Evolutionary conservation across 2,329 filamentous ascomycete species (phyloP).

Genomic region (Curvularia lunata): DNA sequence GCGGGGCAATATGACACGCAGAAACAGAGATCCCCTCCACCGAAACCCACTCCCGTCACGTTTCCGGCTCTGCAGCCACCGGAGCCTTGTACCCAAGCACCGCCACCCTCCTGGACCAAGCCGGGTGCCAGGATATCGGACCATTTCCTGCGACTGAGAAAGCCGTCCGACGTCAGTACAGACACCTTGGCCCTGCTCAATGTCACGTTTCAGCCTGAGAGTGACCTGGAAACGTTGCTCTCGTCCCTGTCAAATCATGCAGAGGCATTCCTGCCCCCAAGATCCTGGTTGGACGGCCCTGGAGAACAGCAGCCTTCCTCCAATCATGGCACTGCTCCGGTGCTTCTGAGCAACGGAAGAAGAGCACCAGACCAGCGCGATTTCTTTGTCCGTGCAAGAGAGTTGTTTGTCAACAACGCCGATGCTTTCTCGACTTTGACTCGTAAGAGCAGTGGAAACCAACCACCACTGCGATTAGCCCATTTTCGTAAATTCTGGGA

Average conservation of each 20-base stretch:
- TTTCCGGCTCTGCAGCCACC: conserved; percentile 58
- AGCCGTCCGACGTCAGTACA: conserved; percentile 50
- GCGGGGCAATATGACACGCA: conserved; percentile 49
- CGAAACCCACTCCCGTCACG: conserved; percentile 57
- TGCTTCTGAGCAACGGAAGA: conserved; percentile 56
- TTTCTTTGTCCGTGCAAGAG: conserved; percentile 57
- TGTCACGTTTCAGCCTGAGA: conserved; percentile 47
- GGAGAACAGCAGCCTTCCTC: conserved; percentile 38
- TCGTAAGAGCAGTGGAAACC: conserved; percentile 55
- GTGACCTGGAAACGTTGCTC: conserved; percentile 51
- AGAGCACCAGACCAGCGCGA: conserved; percentile 56
- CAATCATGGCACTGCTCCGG: conserved; percentile 32
- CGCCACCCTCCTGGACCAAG: conserved; percentile 44
- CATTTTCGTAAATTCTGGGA: conserved; percentile 67
- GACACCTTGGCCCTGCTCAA: conserved; percentile 53
- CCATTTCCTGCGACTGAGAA: conserved; percentile 53
- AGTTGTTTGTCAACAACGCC: conserved; percentile 62
- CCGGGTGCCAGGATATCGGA: conserved; percentile 51
- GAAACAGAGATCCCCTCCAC: conserved; percentile 56
- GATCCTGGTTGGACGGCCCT: conserved; percentile 40
- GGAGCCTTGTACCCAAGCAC: conserved; percentile 28
- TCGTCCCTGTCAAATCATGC: conserved; percentile 41
- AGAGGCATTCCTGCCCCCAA: conserved; percentile 49
- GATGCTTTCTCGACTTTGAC: conserved; percentile 64
- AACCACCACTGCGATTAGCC: conserved; percentile 58